Evolutionary conservation across 768 basidiomycete species (phyloP).

Genomic region (Antrodiella citrinella): DNA sequence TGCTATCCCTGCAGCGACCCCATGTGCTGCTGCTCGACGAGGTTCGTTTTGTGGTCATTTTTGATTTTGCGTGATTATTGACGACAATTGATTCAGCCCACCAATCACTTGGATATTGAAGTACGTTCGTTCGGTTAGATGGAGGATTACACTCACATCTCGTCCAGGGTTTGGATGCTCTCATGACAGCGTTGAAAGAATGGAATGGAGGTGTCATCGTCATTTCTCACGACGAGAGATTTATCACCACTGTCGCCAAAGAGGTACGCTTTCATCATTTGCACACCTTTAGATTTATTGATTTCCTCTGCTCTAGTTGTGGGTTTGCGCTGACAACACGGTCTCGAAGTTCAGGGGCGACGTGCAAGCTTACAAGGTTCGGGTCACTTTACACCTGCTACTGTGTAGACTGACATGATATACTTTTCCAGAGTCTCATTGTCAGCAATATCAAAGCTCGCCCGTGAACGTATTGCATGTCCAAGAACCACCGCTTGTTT

Average conservation of each 20-base stretch:
- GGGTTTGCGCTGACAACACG: conserved; percentile 85
- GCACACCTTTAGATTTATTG: conserved; percentile 2
- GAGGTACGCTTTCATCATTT: conserved; percentile 42
- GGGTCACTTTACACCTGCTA: conserved; percentile 7
- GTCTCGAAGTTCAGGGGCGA: conserved; percentile 84
- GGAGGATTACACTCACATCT: conserved; percentile 7
- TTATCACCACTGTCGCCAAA: conserved; percentile 83
- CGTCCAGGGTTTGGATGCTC: conserved; percentile 83
- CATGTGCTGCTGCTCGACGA: conserved; percentile 94
- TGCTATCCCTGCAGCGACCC: conserved; percentile 77
- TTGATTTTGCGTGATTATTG: neutral
- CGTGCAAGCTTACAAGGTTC: conserved; percentile 85
- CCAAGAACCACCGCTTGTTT: too few species aligned
- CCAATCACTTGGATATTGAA: conserved; percentile 95
- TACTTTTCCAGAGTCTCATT: conserved; percentile 52
- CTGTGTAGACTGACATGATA: conserved; percentile 10
- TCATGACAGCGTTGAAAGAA: conserved; percentile 70
- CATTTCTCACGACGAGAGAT: conserved; percentile 93
- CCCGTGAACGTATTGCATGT: too few species aligned
- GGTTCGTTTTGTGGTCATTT: conserved; percentile 33
- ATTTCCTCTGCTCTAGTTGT: conserved; percentile 46
- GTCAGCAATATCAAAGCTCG: conserved; percentile 28
- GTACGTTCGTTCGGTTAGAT: conserved; percentile 24
- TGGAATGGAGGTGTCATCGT: conserved; percentile 93
- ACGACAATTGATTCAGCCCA: conserved; percentile 42